phyloP scores from a whole-genome alignment of 2,329 filamentous ascomycete genomes.

The Cordyceps tenuipes region DNA sequence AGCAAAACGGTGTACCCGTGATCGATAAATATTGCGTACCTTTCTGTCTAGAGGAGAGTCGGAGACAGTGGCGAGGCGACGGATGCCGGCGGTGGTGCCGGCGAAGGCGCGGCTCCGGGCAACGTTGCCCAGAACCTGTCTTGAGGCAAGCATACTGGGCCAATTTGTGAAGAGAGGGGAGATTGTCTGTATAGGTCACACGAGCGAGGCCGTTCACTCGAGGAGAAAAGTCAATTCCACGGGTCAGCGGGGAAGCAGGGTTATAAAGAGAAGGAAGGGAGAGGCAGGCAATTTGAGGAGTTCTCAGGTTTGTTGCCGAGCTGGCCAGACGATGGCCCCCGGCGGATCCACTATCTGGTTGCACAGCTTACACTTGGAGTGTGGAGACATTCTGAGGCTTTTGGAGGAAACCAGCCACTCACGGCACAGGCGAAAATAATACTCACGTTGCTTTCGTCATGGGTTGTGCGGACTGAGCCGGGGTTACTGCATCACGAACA shows the following conservation, averaged over 20 bases:
- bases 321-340: background rate
- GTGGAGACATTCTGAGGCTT: conserved; percentile 7
- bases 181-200: conserved; percentile 8
- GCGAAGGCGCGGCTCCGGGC: conserved; percentile 51
- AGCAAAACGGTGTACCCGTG: background rate
- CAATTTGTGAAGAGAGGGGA: conserved; percentile 23
- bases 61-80: conserved; percentile 75
- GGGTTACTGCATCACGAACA: conserved; percentile 4
- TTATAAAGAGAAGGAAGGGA: conserved; percentile 17
- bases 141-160: conserved; percentile 58
- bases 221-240: conserved; percentile 12
- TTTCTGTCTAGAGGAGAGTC: conserved; percentile 86
- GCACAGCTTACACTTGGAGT: conserved; percentile 8
- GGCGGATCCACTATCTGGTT: conserved; percentile 9
- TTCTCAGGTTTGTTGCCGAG: conserved; percentile 17
- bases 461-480: conserved; percentile 12
- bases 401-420: conserved; percentile 4
- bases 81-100: conserved; percentile 51
- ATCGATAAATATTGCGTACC: conserved; percentile 38
- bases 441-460: conserved; percentile 23
- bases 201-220: conserved; percentile 11
- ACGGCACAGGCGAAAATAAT: conserved; percentile 21
- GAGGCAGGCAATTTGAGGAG: conserved; percentile 19
- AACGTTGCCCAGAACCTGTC: conserved; percentile 58
- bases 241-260: conserved; percentile 19